Base-by-base conservation (phyloP, 768 basidiomycete species). In the Termitomyces sp. region DNA sequence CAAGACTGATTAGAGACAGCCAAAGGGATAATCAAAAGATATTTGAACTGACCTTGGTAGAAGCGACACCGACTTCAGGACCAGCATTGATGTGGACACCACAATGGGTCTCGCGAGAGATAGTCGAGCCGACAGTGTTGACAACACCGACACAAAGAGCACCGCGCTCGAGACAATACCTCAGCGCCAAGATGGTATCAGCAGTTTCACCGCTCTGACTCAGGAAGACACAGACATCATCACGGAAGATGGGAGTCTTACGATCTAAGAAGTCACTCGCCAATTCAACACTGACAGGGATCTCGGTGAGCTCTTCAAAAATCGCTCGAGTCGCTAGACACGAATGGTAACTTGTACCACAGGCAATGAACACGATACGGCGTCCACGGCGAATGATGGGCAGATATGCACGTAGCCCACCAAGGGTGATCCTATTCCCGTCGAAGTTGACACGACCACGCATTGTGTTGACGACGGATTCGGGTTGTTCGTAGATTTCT, bases 381-480 rank as follows among this genome's bases (percentile, higher is more conserved):
- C 97, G 82, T 55, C 94, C 90, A 62, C 97, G 87, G 59, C 97
- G 87, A 69, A 99, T 98, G 69, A 97, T 95, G 39, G 88, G 91
- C 59, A 99, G 83, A 73, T 98, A 98, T 18, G 89, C 90, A 60
- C 94, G 92, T 60, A 99, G 81, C 39, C 97, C 97, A 69, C 97
- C 97, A 44, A 99, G 87, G 12, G 89, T 98, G 69, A 99, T 91
- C 62, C 81, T 82, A 74, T 92, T 83, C 54, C 81, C 85, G 69
- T 98, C 97, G 65, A 99, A 99, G 82, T 97, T 98, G 79, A 99
- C 91, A 65, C 97, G 94, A 60, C 97, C 97, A 83, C 97, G 91
- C 97, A 99, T 99, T 51, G 97, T 99, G 83, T 99, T 99, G 75
- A 98, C 94, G 61, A 98, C 97, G 28, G 94, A 96, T 69, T 99